phyloP scores from a whole-genome alignment of 306 rosid genomes.

The Geum urbanum region DNA sequence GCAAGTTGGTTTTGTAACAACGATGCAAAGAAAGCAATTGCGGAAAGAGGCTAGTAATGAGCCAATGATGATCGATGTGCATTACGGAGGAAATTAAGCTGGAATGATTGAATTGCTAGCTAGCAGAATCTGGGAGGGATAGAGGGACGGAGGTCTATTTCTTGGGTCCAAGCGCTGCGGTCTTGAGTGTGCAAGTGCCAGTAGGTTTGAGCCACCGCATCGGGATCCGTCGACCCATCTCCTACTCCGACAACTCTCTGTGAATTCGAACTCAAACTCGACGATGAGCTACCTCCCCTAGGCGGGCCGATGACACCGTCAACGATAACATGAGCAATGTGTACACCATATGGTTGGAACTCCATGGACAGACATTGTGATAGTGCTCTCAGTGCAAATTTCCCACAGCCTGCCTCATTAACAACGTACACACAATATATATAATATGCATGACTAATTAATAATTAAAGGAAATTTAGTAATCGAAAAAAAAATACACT shows the following conservation, averaged over 20 bases:
- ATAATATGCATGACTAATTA: background rate
- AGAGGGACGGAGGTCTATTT: slow-evolving; percentile 75
- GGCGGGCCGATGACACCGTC: slow-evolving; percentile 76
- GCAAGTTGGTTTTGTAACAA: background rate
- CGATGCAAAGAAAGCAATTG: background rate
- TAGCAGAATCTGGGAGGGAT: slow-evolving; percentile 42
- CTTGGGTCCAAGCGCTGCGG: slow-evolving; percentile 85
- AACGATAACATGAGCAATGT: slow-evolving; percentile 89
- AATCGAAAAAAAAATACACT: too few relatives aligned
- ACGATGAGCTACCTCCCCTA: slow-evolving; percentile 27
- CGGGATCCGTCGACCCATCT: slow-evolving; percentile 61
- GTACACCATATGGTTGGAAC: slow-evolving; percentile 83
- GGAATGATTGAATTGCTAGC: background rate
- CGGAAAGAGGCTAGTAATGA: background rate
- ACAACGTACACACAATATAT: background rate
- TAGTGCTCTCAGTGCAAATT: slow-evolving; percentile 82
- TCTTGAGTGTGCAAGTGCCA: slow-evolving; percentile 92
- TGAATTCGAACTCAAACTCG: slow-evolving; percentile 8
- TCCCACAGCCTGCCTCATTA: slow-evolving; percentile 73
- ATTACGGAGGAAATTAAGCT: background rate
- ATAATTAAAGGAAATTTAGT: too few relatives aligned
- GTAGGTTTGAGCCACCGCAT: slow-evolving; percentile 81
- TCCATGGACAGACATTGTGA: slow-evolving; percentile 87
- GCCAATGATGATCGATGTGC: background rate
- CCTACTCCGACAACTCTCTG: slow-evolving; percentile 27